Percentiles rank a stretch among this genome's conserved stretches.
Evolutionary conservation across 2,329 filamentous ascomycete species (phyloP).

Genomic region (Salinomyces thailandicus): DNA sequence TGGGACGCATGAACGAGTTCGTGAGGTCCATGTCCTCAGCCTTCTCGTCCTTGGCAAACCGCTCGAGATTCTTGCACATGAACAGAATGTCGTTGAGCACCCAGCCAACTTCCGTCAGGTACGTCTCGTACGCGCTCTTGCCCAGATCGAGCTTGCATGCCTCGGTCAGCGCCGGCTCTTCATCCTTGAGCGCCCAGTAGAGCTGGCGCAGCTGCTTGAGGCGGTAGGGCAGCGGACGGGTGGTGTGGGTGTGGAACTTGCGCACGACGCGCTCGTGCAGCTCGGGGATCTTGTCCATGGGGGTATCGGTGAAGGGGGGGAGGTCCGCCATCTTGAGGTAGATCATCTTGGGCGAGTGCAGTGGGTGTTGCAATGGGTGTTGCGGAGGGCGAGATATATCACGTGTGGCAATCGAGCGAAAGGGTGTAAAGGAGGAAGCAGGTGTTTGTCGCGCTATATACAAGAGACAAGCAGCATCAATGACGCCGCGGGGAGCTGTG

Average conservation of each 20-base stretch:
- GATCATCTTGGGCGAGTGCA: constrained; percentile 8
- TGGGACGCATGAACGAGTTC: constrained; percentile 60
- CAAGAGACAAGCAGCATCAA: too few relatives aligned
- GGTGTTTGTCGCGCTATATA: too few relatives aligned
- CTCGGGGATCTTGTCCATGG: constrained; percentile 54
- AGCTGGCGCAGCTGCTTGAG: constrained; percentile 81
- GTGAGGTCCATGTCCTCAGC: constrained; percentile 58
- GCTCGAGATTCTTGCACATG: constrained; percentile 64
- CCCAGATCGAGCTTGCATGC: constrained; percentile 68
- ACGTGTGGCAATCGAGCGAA: too few relatives aligned
- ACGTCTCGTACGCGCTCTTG: constrained; percentile 66
- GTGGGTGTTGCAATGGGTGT: too few relatives aligned
- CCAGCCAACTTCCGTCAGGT: constrained; percentile 67
- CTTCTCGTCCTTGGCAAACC: constrained; percentile 74
- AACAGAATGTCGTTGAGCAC: constrained; percentile 71
- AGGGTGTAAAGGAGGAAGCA: too few relatives aligned
- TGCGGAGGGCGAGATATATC: too few relatives aligned
- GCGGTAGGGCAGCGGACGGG: constrained; percentile 71
- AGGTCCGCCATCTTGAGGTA: constrained; percentile 16
- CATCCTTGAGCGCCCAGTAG: constrained; percentile 84
- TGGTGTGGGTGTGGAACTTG: constrained; percentile 70
- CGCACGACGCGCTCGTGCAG: constrained; percentile 51
- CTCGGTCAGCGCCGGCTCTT: constrained; percentile 59
- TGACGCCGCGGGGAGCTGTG: too few relatives aligned
- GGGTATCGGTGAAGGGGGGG: constrained; percentile 38